Evolutionary conservation across 345 rosid genomes (phyloP), one percentile per base, ranked within the genome.

Genomic region (Eucalyptus curtisii): DNA sequence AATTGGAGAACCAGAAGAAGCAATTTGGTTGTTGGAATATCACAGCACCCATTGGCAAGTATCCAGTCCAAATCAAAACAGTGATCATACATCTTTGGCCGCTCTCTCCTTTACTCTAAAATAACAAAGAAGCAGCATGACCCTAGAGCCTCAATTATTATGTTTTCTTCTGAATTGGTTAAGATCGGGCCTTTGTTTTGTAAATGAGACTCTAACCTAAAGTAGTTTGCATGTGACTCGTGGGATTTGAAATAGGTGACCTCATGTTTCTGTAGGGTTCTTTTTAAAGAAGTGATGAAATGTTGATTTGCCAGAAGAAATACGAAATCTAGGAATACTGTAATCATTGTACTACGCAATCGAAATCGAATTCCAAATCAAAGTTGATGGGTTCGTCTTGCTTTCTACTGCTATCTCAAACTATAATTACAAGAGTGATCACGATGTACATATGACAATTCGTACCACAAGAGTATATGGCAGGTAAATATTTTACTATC

Each of bases 101-200:
- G 7, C 9, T 40, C 8, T 7, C 82, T 76, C 84, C 84, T 76
- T 76, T 20, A 11, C 8, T 40, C 82, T 76, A 20, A 11, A 76
- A 37, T 13, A 76, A 22, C 45, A 17, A 37, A 76, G 45, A 37
- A 4, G 45, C 47, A 10, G 82, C 82, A 10, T 10, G 47, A 37
- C 15, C 14, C 27, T 37, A 37, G 8, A 40, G 44, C 40, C 44
- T 71, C 81, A 37, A 71, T 71, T 33, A 71, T 33, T 33, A 71
- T 10, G 7, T 71, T 17, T 33, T 37, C 40, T 71, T 37, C 22
- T 9, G 7, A 33, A 19, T 37, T 2, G 3, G 13, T 71, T 33
- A 16, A 68, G 80, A 16, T 19, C 0, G 2, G 27, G 14, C 7
- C 7, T 10, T 37, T 20, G 4, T 40, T 33, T 5, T 0, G 4